Percentiles rank a stretch among this genome's conserved stretches.
Conservation (phyloP, 2,329 filamentous ascomycete species). For the Zymoseptoria brevis region DNA sequence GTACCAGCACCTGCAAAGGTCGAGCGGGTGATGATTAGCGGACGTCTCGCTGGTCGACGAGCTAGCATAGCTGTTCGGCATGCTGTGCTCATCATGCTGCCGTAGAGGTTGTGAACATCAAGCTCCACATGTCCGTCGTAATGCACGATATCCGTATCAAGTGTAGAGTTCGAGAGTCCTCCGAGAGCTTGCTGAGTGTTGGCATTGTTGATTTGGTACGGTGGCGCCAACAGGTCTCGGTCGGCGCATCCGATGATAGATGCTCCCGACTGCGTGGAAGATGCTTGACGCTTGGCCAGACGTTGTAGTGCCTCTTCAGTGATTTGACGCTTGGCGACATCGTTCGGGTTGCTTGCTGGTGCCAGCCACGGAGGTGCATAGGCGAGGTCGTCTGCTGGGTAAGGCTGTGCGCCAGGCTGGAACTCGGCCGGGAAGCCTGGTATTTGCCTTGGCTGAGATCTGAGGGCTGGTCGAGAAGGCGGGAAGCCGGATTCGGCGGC, state of each 20-base stretch:
- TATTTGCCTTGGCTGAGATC: conserved; percentile 52
- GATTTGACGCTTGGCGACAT: neutral
- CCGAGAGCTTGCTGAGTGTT: conserved; percentile 32
- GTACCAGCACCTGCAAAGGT: conserved; percentile 45
- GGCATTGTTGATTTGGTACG: conserved; percentile 57
- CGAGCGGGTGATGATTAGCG: conserved; percentile 65
- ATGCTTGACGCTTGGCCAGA: conserved; percentile 10
- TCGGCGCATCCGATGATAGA: conserved; percentile 10
- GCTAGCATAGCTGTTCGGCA: conserved; percentile 58
- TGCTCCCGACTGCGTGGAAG: conserved; percentile 7
- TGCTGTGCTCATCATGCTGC: conserved; percentile 62
- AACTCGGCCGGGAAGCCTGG: conserved; percentile 62
- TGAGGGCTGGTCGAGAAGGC: conserved; percentile 54
- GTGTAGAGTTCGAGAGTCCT: conserved; percentile 38
- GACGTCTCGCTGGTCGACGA: conserved; percentile 56
- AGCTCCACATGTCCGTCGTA: conserved; percentile 60
- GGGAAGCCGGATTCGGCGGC: conserved; percentile 42
- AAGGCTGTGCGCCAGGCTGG: conserved; percentile 43
- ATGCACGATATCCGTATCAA: conserved; percentile 60
- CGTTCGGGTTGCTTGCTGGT: conserved; percentile 32
- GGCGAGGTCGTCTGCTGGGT: conserved; percentile 21
- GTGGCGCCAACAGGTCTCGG: conserved; percentile 53
- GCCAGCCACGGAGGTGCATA: conserved; percentile 20
- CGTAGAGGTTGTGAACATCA: conserved; percentile 71
- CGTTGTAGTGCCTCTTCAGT: neutral